Conservation (phyloP, 768 basidiomycete genomes). For the Albatrellus ellisii region DNA sequence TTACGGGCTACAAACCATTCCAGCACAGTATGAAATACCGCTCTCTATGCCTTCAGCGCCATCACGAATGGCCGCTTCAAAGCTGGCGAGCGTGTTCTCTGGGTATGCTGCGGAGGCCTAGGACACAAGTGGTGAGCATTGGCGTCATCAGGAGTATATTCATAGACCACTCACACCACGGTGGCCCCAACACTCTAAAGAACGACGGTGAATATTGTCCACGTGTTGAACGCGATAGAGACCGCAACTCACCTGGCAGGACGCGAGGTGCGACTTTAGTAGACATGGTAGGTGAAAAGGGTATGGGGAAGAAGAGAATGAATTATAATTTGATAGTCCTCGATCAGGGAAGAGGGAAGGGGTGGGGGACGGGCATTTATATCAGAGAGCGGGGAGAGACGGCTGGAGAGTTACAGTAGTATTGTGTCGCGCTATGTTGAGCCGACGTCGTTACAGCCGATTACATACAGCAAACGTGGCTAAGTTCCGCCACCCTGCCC, state of each 20-base stretch:
- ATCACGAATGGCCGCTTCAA: conserved; percentile 88
- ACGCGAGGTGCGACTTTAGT: conserved; percentile 12
- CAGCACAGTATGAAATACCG: conserved; percentile 46
- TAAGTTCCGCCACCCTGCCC: conserved; percentile 5
- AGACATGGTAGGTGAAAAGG: neutral
- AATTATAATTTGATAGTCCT: neutral
- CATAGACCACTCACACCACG: conserved; percentile 36
- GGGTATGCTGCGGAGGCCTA: conserved; percentile 80
- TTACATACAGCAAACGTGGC: conserved; percentile 13
- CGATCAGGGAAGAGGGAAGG: neutral
- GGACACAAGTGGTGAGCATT: conserved; percentile 5
- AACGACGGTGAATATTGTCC: neutral
- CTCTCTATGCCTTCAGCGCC: conserved; percentile 97
- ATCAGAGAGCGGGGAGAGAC: neutral
- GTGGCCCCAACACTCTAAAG: conserved; percentile 69
- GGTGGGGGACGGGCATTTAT: conserved; percentile 1
- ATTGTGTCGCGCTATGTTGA: neutral
- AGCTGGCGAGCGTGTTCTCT: conserved; percentile 93
- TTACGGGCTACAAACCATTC: conserved; percentile 26
- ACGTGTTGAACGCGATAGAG: neutral
- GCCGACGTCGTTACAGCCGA: neutral
- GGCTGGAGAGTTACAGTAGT: neutral
- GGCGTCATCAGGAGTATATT: conserved; percentile 4
- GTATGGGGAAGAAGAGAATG: neutral
- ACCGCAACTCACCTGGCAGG: conserved; percentile 6